Evolutionary conservation across 306 rosid genomes (phyloP), one percentile per base, ranked within the genome.

Genomic region (Quercus alba): DNA sequence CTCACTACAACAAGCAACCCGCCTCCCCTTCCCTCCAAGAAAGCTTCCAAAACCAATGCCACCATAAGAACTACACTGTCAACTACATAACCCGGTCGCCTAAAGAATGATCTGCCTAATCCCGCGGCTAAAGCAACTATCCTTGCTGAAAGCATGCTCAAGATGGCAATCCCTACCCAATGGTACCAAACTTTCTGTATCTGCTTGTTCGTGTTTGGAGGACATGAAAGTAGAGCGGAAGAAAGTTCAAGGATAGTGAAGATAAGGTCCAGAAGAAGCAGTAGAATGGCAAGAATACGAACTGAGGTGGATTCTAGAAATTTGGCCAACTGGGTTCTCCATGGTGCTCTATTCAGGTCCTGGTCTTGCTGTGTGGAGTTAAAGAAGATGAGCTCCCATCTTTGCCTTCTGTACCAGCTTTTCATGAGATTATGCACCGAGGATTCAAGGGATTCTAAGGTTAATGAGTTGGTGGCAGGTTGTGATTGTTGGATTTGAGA

Each of bases 201-300:
- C 31, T 41, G 46, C 46, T 17, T 74, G 58, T 28, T 84, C 25
- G 56, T 75, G 73, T 66, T 72, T 73, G 73, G 38, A 5, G 56
- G 17, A 30, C 90, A 91, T 0, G 87, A 75, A 80, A 81, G 33
- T 10, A 87, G 19, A 70, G 92, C 86, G 8, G 93, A 87, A 15
- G 97, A 86, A 28, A 94, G 89, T 46, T 94, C 97, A 6, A 90
- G 89, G 75, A 77, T 80, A 28, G 98, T 90, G 83, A 91, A 62
- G 81, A 86, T 74, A 46, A 90, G 90, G 80, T 94, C 98, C 8
- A 78, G 1, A 75, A 87, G 20, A 25, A 94, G 92, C 28, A 91
- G 79, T 0, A 76, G 35, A 72, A 91, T 55, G 11, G 84, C 84
- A 70, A 90, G 14, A 23, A 30, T 30, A 6, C 70, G 95, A 73